Evolutionary conservation across 257 asterid genomes (phyloP).

Genomic region (Nicotiana attenuata): DNA sequence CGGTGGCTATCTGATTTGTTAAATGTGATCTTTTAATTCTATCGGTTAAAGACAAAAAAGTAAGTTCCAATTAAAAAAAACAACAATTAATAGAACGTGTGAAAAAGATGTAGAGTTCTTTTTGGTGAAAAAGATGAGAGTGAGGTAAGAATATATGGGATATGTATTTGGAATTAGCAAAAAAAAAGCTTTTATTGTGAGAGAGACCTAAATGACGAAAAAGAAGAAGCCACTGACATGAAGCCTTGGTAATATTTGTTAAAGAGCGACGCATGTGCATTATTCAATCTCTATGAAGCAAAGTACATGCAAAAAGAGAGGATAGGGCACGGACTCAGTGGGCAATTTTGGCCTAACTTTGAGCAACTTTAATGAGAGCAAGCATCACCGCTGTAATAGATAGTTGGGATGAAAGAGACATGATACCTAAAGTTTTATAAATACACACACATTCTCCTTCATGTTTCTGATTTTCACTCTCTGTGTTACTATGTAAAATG

Average conservation of each 20-base stretch:
- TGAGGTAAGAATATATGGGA: neutral
- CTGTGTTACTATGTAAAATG: neutral
- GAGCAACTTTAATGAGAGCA: neutral
- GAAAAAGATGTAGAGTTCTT: neutral
- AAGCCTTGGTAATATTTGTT: neutral
- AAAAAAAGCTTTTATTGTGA: neutral
- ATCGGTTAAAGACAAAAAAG: neutral
- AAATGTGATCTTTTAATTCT: too few species aligned
- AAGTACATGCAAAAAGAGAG: too few species aligned
- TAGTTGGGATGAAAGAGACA: constrained; percentile 62
- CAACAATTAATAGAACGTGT: neutral
- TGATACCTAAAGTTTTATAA: constrained; percentile 33
- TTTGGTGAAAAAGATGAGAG: neutral
- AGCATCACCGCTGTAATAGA: neutral
- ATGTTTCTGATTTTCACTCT: neutral
- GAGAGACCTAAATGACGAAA: neutral
- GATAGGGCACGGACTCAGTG: neutral
- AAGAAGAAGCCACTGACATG: neutral
- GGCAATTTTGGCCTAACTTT: neutral
- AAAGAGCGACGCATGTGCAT: neutral
- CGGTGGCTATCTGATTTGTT: too few species aligned
- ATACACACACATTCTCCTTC: constrained; percentile 24
- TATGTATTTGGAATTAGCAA: neutral
- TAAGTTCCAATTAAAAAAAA: neutral
- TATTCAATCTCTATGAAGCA: neutral